These are phyloP conservation scores for Pyrrhoderma lamaoense DNA, from an alignment of 1,284 basidiomycete species.

Conservation along the genomic window DNA sequence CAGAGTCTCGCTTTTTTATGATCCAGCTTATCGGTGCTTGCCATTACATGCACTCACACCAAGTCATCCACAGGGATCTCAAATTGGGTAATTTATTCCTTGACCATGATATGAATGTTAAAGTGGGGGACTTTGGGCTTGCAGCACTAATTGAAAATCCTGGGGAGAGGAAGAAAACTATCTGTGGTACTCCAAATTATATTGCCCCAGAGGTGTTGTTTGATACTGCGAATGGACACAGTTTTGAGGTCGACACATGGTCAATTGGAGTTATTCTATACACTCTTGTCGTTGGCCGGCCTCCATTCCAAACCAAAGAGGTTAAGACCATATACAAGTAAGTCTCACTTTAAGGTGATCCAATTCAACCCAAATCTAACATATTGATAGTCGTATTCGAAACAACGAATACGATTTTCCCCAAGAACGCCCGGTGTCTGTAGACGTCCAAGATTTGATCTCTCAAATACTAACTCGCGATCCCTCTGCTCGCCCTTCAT, in stretches of 20 bases:
- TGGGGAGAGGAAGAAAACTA: constrained; percentile 97
- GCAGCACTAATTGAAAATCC: constrained; percentile 95
- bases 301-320: constrained; percentile 97
- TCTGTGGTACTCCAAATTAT: constrained; percentile 98
- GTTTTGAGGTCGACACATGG: constrained; percentile 98
- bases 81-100: constrained; percentile 96
- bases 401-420: constrained; percentile 96
- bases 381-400: constrained; percentile 70
- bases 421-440: constrained; percentile 62
- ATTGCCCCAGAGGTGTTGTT: constrained; percentile 98
- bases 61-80: constrained; percentile 94
- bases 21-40: constrained; percentile 94
- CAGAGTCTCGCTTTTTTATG: constrained; percentile 89
- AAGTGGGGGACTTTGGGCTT: constrained; percentile 96
- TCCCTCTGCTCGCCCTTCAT: constrained; percentile 72
- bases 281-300: constrained; percentile 88
- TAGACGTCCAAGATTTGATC: constrained; percentile 73
- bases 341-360: constrained; percentile 24
- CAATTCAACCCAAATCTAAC: constrained; percentile 15
- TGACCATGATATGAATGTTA: constrained; percentile 88
- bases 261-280: constrained; percentile 96
- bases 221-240: constrained; percentile 92
- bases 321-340: constrained; percentile 92
- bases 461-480: constrained; percentile 80
- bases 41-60: constrained; percentile 93